Evolutionary conservation across 139 green algal genomes (phyloP).

Genomic region (Pycnococcus provasolii): DNA sequence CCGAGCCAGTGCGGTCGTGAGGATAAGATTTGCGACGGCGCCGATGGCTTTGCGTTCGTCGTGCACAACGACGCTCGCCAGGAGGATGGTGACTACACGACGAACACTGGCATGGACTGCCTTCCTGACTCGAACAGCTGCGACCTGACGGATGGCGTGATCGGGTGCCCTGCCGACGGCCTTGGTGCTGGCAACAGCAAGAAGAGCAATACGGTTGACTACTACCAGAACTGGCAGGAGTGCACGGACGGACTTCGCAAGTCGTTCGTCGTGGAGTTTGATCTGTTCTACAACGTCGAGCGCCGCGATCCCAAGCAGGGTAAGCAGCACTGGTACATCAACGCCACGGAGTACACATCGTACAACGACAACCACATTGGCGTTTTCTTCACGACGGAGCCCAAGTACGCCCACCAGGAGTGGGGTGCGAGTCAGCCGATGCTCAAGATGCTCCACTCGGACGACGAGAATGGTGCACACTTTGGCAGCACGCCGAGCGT

Average conservation of each 20-base stretch:
- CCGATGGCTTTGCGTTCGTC: conserved; percentile 24
- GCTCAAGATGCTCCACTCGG: conserved; percentile 17
- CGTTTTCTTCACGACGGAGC: conserved; percentile 22
- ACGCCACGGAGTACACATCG: conserved; percentile 27
- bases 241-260: conserved; percentile 16
- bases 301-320: conserved; percentile 24
- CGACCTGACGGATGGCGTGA: conserved; percentile 10
- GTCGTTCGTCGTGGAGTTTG: conserved; percentile 22
- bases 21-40: conserved; percentile 26
- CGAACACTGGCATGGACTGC: conserved; percentile 15
- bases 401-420: conserved; percentile 21
- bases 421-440: conserved; percentile 1
- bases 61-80: conserved; percentile 18
- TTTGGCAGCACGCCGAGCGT: conserved; percentile 14
- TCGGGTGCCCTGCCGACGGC: conserved; percentile 21
- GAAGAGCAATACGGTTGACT: conserved; percentile 13
- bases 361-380: conserved; percentile 27
- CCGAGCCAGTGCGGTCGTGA: conserved; percentile 20
- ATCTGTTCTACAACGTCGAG: conserved; percentile 27
- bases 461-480: conserved; percentile 21
- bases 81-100: conserved; percentile 5
- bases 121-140: neutral
- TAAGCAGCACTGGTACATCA: conserved; percentile 28
- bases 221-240: conserved; percentile 4
- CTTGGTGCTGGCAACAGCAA: conserved; percentile 16